A percentile compares a stretch with the other conserved stretches of the same genome.
These are phyloP conservation scores for Phlegmacium glaucopus DNA, from an alignment of 768 basidiomycete species.

Conservation along the genomic window DNA sequence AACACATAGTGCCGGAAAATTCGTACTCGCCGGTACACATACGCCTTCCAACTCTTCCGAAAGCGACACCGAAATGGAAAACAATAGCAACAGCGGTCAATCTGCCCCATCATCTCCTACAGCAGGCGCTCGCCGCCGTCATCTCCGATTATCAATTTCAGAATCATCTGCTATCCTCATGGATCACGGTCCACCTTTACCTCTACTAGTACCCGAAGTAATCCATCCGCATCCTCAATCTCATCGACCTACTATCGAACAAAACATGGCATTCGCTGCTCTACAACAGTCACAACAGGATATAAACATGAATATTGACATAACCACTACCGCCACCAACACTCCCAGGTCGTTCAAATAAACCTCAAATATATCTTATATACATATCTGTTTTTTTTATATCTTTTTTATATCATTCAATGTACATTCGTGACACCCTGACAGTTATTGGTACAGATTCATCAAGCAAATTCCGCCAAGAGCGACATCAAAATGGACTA, in stretches of 20 bases:
- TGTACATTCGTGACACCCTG: too few relatives aligned
- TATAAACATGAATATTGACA: slow-evolving; percentile 1
- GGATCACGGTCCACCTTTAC: slow-evolving; percentile 31
- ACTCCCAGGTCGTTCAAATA: too few relatives aligned
- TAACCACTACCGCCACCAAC: not conserved
- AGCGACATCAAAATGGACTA: too few relatives aligned
- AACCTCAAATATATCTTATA: too few relatives aligned
- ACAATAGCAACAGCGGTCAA: slow-evolving; percentile 36
- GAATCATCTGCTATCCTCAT: slow-evolving; percentile 42
- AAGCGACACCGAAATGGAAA: slow-evolving; percentile 48
- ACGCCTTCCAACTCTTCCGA: slow-evolving; percentile 42
- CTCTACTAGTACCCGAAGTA: slow-evolving; percentile 25
- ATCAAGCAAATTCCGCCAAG: too few relatives aligned
- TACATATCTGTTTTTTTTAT: too few relatives aligned
- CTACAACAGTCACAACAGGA: slow-evolving; percentile 47
- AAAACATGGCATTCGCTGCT: slow-evolving; percentile 81
- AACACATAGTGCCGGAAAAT: slow-evolving; percentile 68
- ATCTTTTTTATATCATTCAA: too few relatives aligned
- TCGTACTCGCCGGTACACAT: slow-evolving; percentile 45
- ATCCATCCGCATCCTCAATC: too few relatives aligned
- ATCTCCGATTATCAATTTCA: slow-evolving; percentile 22
- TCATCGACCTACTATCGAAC: slow-evolving; percentile 73
- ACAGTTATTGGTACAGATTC: too few relatives aligned
- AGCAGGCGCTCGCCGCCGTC: slow-evolving; percentile 25
- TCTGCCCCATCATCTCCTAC: slow-evolving; percentile 54